Conservation (phyloP, 768 basidiomycete genomes). For the Tulasnella sp. region DNA sequence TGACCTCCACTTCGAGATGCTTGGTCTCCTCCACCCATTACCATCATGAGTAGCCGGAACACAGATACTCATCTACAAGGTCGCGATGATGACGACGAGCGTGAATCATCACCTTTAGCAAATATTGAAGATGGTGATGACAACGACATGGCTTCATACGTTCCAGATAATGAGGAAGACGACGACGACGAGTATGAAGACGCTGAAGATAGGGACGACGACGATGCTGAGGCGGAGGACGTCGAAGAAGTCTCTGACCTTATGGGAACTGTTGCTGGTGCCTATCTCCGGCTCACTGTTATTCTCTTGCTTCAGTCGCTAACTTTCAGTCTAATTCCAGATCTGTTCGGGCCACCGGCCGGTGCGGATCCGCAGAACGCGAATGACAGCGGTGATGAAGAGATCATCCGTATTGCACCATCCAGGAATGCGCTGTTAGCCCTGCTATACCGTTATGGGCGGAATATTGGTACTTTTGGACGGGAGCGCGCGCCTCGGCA, state of each 20-base stretch:
- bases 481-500: background rate
- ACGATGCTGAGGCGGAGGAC: background rate
- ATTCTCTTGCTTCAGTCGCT: background rate
- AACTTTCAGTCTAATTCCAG: background rate
- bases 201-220: conserved; percentile 11
- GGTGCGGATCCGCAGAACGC: too few species aligned
- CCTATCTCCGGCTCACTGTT: too few species aligned
- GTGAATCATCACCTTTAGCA: too few species aligned
- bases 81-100: too few species aligned
- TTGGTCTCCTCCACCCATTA: too few species aligned
- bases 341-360: too few species aligned
- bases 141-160: conserved; percentile 10
- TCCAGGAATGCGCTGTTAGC: background rate
- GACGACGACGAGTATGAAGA: conserved; percentile 27
- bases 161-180: conserved; percentile 28
- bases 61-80: too few species aligned
- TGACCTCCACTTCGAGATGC: too few species aligned
- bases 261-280: background rate
- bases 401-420: background rate
- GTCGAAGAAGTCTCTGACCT: background rate
- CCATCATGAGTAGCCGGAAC: too few species aligned
- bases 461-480: background rate
- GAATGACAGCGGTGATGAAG: background rate
- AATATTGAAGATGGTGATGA: background rate
- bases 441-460: background rate